Conservation (phyloP, 495 filamentous ascomycete genomes). For the Neurospora hispaniola region DNA sequence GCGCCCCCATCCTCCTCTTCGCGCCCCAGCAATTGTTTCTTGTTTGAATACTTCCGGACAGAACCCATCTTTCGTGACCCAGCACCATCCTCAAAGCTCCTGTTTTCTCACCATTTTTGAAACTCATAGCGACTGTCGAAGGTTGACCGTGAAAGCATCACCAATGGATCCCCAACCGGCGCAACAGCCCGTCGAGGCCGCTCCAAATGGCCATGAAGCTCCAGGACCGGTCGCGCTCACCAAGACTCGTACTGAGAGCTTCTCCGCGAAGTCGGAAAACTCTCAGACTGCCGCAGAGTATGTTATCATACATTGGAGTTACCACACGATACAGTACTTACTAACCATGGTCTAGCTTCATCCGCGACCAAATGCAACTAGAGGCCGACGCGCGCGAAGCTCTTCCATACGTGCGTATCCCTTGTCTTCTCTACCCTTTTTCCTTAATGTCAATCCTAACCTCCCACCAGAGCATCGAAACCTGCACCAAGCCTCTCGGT, state of each 20-base stretch:
- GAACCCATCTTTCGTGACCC: background rate
- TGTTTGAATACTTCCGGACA: background rate
- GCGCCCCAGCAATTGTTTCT: background rate
- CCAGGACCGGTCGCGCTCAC: constrained; percentile 8
- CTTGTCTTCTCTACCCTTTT: background rate
- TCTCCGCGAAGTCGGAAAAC: constrained; percentile 54
- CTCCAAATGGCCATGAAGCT: constrained; percentile 13
- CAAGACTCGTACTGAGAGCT: constrained; percentile 39
- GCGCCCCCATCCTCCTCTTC: background rate
- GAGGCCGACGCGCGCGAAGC: constrained; percentile 92
- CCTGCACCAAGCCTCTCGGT: constrained; percentile 80
- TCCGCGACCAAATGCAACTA: constrained; percentile 77
- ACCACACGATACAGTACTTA: background rate
- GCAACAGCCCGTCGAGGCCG: constrained; percentile 8
- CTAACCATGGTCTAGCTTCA: constrained; percentile 48
- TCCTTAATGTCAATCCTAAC: background rate
- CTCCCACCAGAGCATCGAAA: constrained; percentile 65
- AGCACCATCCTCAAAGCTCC: background rate
- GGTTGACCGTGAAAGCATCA: background rate
- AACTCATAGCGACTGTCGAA: fast-evolving
- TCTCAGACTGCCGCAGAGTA: constrained; percentile 88
- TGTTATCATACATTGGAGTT: constrained; percentile 2
- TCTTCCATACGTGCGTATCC: constrained; percentile 64
- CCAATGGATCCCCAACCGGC: constrained; percentile 21
- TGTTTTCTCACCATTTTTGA: background rate